Base-by-base conservation (phyloP, 2,329 filamentous ascomycete species). In the Neodidymelliopsis sp. region DNA sequence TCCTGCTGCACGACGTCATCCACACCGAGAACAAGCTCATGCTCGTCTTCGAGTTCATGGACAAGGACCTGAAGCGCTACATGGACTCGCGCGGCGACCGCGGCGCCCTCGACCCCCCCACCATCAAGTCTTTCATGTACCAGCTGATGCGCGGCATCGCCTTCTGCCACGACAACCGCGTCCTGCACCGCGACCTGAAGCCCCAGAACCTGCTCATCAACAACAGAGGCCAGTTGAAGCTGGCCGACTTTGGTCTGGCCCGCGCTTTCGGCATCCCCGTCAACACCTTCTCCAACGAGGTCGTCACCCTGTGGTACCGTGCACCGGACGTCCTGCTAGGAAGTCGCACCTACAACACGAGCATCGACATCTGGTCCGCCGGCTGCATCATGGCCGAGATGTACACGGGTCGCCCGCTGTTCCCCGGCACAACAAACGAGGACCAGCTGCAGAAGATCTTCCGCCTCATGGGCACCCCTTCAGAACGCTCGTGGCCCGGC, bases 371-470 rank as follows among this genome's bases (percentile, higher is more conserved):
- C 71, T 99, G 94, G 94, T 96, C 91, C 6, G 94, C 94, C 6
- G 94, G 94, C 47, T 99, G 94, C 74, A 99, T 99, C 79, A 97
- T 99, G 94, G 94, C 94, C 8, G 94, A 99, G 76, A 97, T 99
- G 91, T 97, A 95, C 74, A 97, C 93, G 0, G 94, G 94, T 4
- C 84, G 94, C 13, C 94, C 94, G 0, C 82, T 99, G 6, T 99
- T 99, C 77, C 94, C 94, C 0, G 94, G 94, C 49, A 99, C 94
- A 2, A 97, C 94, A 27, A 99, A 99, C 72, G 94, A 99, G 74
- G 94, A 99, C 70, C 94, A 99, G 74, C 86, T 97, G 40, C 83
- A 96, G 56, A 91, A 95, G 72, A 99, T 99, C 74, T 99, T 99
- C 82, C 85, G 94, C 51, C 87, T 99, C 53, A 99, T 99, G 94